Percentiles rank a stretch among this genome's conserved stretches.
phyloP scores from a whole-genome alignment of 371 early-diverging fungal species.

The Rhizopus stolonifer region DNA sequence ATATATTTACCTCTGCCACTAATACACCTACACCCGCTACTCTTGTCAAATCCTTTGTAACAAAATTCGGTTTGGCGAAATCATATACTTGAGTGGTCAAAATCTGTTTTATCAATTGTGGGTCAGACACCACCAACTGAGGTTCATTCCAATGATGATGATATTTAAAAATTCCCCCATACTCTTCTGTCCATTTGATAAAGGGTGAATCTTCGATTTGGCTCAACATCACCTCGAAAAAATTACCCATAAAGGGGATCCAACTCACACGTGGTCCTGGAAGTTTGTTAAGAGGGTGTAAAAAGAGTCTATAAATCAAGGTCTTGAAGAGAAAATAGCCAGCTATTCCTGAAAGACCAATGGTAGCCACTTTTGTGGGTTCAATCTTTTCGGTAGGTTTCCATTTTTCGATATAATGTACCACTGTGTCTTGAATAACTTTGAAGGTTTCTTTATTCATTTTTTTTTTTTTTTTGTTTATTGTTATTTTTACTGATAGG shows the following conservation, averaged over 20 bases:
- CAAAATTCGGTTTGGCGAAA: constrained; percentile 36
- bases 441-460: not conserved
- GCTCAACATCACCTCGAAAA: constrained; percentile 40
- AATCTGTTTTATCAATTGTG: constrained; percentile 47
- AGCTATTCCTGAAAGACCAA: constrained; percentile 3
- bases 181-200: constrained; percentile 47
- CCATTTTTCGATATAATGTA: not conserved
- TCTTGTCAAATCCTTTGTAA: constrained; percentile 18
- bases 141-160: constrained; percentile 46
- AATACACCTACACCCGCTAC: constrained; percentile 55
- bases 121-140: constrained; percentile 48
- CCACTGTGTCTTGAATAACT: not conserved
- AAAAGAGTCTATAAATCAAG: constrained; percentile 40
- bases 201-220: constrained; percentile 48
- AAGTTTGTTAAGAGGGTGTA: constrained; percentile 45
- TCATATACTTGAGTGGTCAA: constrained; percentile 46
- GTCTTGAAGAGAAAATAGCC: constrained; percentile 13
- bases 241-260: constrained; percentile 51
- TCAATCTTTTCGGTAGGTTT: not conserved
- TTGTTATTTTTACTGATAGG: no score
- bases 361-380: not conserved
- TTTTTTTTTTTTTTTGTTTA: not conserved
- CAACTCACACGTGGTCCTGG: constrained; percentile 55
- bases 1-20: constrained; percentile 35
- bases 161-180: constrained; percentile 49